Percentiles rank a stretch among this genome's conserved stretches.
These are phyloP conservation scores for Penicillium concentricum DNA, from an alignment of 2,329 filamentous ascomycete genomes.

Conservation along the genomic window DNA sequence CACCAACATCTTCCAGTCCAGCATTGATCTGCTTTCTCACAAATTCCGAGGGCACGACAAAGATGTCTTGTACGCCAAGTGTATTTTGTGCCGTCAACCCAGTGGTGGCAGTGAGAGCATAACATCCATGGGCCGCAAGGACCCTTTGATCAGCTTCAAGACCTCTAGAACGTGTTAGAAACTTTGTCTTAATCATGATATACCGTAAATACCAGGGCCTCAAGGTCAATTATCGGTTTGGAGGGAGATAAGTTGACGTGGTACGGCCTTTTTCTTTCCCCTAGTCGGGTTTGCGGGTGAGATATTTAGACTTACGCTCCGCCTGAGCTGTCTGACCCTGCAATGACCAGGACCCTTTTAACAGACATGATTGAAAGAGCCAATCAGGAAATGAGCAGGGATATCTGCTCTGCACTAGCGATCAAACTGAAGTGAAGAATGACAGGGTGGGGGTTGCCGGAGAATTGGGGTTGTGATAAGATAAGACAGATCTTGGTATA, in stretches of 20 bases:
- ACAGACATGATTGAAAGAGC: constrained; percentile 31
- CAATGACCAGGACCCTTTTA: constrained; percentile 71
- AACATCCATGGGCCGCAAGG: constrained; percentile 85
- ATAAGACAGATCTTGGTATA: background rate
- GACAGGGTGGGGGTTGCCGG: constrained; percentile 12
- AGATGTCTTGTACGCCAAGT: constrained; percentile 75
- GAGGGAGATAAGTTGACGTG: background rate
- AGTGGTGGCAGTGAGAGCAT: constrained; percentile 94
- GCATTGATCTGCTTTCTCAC: constrained; percentile 82
- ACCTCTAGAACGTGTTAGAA: constrained; percentile 58
- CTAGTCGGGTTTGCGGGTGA: background rate
- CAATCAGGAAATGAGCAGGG: constrained; percentile 6
- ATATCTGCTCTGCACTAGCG: background rate
- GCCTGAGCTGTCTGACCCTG: constrained; percentile 86
- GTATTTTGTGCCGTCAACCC: constrained; percentile 97
- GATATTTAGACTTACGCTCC: constrained; percentile 66
- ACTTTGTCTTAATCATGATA: too few relatives aligned
- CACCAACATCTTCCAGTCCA: constrained; percentile 77
- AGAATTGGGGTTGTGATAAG: background rate
- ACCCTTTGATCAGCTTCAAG: constrained; percentile 96
- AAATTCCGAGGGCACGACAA: constrained; percentile 74
- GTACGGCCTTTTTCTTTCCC: background rate
- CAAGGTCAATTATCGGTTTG: background rate
- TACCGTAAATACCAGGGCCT: background rate
- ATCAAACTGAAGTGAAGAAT: constrained; percentile 6